phyloP scores from a whole-genome alignment of 192 early-diverging fungal genomes.

The Gorgonomyces haynaldii region DNA sequence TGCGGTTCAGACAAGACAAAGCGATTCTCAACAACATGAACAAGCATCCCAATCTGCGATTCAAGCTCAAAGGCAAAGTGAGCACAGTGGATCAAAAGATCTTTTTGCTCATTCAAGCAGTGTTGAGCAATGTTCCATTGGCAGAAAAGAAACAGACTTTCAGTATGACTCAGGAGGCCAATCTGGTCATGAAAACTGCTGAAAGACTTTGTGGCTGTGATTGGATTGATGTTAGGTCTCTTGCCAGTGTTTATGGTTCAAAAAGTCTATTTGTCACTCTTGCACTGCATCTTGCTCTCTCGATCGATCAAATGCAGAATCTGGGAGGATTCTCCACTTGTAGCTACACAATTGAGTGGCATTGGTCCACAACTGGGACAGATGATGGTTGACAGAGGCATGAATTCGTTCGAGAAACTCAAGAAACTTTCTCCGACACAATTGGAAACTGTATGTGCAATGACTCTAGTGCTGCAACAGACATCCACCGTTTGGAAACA shows the following conservation, averaged over 20 bases:
- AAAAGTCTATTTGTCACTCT: constrained; percentile 6
- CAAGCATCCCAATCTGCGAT: constrained; percentile 20
- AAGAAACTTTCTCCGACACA: no score
- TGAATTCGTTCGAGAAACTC: no score
- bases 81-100: constrained; percentile 28
- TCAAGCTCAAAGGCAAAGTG: constrained; percentile 23
- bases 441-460: no score
- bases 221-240: constrained; percentile 15
- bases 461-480: no score
- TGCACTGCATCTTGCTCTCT: neutral
- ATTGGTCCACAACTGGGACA: no score
- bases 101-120: constrained; percentile 38
- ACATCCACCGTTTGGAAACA: no score
- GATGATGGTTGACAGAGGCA: no score
- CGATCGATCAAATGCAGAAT: neutral
- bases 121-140: neutral
- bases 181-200: constrained; percentile 16
- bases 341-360: no score
- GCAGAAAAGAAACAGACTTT: neutral
- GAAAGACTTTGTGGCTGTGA: constrained; percentile 23
- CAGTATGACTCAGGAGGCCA: constrained; percentile 11
- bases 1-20: constrained; percentile 32
- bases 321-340: neutral
- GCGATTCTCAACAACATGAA: constrained; percentile 28
- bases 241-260: constrained; percentile 12